phyloP scores from a whole-genome alignment of 495 filamentous ascomycete species.

The Daldinia concentrica region DNA sequence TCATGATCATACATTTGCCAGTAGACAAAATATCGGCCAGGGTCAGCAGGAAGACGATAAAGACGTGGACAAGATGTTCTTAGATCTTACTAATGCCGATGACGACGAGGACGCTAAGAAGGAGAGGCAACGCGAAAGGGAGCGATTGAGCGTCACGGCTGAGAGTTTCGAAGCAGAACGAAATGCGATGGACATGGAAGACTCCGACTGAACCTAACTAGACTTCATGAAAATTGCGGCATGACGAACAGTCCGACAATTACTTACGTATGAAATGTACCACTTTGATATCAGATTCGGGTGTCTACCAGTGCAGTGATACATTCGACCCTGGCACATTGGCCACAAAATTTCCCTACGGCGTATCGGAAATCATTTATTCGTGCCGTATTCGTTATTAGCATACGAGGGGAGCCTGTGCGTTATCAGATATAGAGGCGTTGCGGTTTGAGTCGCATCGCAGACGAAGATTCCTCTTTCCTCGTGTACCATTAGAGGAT shows the following conservation, averaged over 20 bases:
- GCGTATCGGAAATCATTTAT: slow-evolving; percentile 28
- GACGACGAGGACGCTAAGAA: slow-evolving; percentile 56
- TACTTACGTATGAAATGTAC: slow-evolving; percentile 1
- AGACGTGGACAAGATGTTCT: slow-evolving; percentile 62
- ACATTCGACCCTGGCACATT: not conserved
- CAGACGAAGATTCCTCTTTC: slow-evolving; percentile 11
- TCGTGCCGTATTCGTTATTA: slow-evolving; percentile 15
- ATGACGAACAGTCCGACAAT: too few species aligned
- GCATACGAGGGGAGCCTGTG: slow-evolving; percentile 8
- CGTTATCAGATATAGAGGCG: slow-evolving; percentile 35
- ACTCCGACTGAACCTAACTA: slow-evolving; percentile 37
- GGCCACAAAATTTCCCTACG: slow-evolving; percentile 4
- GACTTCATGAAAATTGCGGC: too few species aligned
- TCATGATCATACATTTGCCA: slow-evolving; percentile 39
- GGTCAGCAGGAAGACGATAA: slow-evolving; percentile 53
- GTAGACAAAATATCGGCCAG: slow-evolving; percentile 37
- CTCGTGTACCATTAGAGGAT: slow-evolving; percentile 39
- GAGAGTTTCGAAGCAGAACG: slow-evolving; percentile 51
- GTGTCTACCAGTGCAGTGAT: not conserved
- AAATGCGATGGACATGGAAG: slow-evolving; percentile 51
- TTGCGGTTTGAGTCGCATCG: slow-evolving; percentile 23
- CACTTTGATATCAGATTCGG: not conserved
- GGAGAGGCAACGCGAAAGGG: slow-evolving; percentile 39
- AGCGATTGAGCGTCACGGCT: slow-evolving; percentile 45
- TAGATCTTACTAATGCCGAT: slow-evolving; percentile 60